A percentile compares a stretch with the other conserved stretches of the same genome.
Conservation (phyloP, 2,329 filamentous ascomycete genomes). For the Tolypocladium paradoxum region DNA sequence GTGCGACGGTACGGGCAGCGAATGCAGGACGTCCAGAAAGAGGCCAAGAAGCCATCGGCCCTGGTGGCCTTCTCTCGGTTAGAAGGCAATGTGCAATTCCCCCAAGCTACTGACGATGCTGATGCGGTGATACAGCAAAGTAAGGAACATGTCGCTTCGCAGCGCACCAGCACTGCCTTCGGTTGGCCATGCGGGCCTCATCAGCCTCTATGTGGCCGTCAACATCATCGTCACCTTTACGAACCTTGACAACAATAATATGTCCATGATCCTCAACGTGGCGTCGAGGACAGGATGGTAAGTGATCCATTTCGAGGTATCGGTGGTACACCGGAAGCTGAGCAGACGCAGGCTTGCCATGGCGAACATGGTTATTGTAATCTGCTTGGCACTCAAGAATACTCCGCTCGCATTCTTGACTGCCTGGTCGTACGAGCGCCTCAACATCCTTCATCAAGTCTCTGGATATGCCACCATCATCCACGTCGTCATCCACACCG, state of each 20-base stretch:
- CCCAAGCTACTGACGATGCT: neutral
- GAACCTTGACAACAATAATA: constrained; percentile 19
- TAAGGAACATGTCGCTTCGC: constrained; percentile 15
- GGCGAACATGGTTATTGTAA: constrained; percentile 37
- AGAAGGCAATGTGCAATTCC: neutral
- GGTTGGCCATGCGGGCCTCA: constrained; percentile 19
- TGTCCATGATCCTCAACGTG: constrained; percentile 21
- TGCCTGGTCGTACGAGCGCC: constrained; percentile 45
- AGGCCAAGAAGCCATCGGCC: neutral
- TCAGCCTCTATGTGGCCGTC: constrained; percentile 19
- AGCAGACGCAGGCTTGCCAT: constrained; percentile 23
- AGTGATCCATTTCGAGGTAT: constrained; percentile 2
- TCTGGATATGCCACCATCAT: constrained; percentile 38
- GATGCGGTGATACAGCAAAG: constrained; percentile 9
- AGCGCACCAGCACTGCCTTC: constrained; percentile 18
- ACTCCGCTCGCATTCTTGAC: constrained; percentile 44
- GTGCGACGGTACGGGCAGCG: constrained; percentile 1
- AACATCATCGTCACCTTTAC: constrained; percentile 23
- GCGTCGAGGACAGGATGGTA: constrained; percentile 28
- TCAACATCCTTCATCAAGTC: constrained; percentile 46
- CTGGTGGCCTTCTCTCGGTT: constrained; percentile 2
- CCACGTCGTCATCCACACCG: constrained; percentile 34
- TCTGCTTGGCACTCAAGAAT: constrained; percentile 47
- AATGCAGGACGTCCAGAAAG: neutral
- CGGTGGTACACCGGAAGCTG: neutral